Percentiles rank a stretch among this genome's conserved stretches.
Conservation (phyloP, 176 grass and related monocot species). For the Eleusine coracana region DNA sequence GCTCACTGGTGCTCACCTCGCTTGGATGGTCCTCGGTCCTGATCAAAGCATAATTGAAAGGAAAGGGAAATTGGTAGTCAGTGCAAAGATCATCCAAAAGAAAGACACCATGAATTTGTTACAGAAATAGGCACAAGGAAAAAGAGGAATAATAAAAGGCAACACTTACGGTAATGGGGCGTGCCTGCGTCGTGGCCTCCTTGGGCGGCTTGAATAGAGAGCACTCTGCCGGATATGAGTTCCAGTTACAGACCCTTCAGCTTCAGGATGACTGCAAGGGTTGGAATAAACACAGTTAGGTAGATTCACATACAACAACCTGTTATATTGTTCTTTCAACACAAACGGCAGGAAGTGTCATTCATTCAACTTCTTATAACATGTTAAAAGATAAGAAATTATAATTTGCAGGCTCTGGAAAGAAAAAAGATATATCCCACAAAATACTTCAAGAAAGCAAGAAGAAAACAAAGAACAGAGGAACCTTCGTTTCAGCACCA, state of each 20-base stretch:
- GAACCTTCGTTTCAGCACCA: too few species aligned
- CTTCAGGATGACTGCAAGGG: not conserved
- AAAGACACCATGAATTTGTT: not conserved
- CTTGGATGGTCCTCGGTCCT: not conserved
- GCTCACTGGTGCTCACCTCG: conserved; percentile 4
- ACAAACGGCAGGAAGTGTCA: too few species aligned
- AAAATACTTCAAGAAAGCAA: too few species aligned
- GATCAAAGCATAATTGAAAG: not conserved
- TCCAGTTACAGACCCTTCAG: not conserved
- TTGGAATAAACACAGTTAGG: not conserved
- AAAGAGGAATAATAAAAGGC: not conserved
- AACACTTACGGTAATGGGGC: not conserved
- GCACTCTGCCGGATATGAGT: not conserved
- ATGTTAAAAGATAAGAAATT: too few species aligned
- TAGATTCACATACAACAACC: not conserved
- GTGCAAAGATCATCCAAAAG: not conserved
- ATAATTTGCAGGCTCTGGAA: too few species aligned
- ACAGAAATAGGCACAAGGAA: not conserved
- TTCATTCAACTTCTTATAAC: too few species aligned
- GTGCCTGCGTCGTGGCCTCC: not conserved
- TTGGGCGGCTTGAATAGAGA: conserved; percentile 16
- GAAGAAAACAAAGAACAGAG: too few species aligned
- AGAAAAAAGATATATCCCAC: too few species aligned
- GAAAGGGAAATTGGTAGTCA: not conserved
- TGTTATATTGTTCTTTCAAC: not conserved